phyloP scores from a whole-genome alignment of 1,139 yeast species.

The Arxiozyma bovina region DNA sequence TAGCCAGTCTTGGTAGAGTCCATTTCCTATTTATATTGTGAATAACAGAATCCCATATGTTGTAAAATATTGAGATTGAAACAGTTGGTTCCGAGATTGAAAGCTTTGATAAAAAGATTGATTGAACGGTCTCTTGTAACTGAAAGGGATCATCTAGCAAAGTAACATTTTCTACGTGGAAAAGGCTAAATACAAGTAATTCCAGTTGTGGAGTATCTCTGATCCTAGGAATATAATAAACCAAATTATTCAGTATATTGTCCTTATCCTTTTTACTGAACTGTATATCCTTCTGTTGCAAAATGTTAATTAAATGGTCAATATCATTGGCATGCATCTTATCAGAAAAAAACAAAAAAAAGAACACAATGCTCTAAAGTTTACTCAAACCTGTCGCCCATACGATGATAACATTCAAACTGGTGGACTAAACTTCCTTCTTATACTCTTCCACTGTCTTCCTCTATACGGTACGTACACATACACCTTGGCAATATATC shows the following conservation, averaged over 20 bases:
- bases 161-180: constrained; percentile 10
- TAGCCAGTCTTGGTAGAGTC: constrained; percentile 19
- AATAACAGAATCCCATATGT: constrained; percentile 18
- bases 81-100: constrained; percentile 28
- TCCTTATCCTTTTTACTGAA: background rate
- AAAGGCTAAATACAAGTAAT: constrained; percentile 12
- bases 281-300: background rate
- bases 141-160: constrained; percentile 9
- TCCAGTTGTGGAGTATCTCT: constrained; percentile 9
- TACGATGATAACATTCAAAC: no score
- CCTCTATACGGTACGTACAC: no score
- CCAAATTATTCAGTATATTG: constrained; percentile 15
- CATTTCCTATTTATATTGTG: constrained; percentile 12
- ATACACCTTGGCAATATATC: no score
- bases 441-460: no score
- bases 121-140: constrained; percentile 16
- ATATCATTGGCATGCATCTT: background rate
- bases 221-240: constrained; percentile 24
- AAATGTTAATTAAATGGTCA: background rate
- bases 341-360: no score
- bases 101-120: constrained; percentile 25
- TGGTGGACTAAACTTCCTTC: no score
- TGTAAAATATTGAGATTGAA: constrained; percentile 17
- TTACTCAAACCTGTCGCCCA: no score
- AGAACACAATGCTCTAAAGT: background rate